Percentiles rank a stretch among this genome's conserved stretches.
These are phyloP conservation scores for Chalara sp. DNA, from an alignment of 2,329 filamentous ascomycete genomes.

Conservation along the genomic window DNA sequence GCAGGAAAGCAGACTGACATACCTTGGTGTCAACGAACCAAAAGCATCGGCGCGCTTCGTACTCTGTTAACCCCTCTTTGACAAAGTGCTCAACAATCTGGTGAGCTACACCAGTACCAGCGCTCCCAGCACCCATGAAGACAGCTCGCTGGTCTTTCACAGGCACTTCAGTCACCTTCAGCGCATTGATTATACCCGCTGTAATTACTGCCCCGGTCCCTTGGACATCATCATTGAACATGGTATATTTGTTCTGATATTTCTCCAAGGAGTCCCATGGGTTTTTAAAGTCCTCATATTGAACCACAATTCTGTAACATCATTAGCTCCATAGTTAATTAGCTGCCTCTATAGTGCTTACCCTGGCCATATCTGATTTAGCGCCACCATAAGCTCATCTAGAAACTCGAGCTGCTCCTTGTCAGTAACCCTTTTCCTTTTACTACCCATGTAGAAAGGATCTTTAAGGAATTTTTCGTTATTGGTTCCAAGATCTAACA, in stretches of 20 bases:
- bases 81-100: constrained; percentile 72
- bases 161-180: constrained; percentile 59
- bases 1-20: not conserved
- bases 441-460: constrained; percentile 71
- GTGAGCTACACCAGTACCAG: constrained; percentile 79
- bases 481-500: constrained; percentile 79
- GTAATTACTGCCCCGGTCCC: constrained; percentile 52
- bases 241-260: constrained; percentile 68
- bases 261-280: constrained; percentile 52
- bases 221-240: constrained; percentile 64
- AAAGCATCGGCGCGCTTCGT: constrained; percentile 62
- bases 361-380: constrained; percentile 63
- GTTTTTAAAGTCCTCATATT: constrained; percentile 72
- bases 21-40: constrained; percentile 62
- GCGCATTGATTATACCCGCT: constrained; percentile 69
- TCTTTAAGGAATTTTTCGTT: constrained; percentile 69
- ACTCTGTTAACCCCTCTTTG: constrained; percentile 59
- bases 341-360: constrained; percentile 52
- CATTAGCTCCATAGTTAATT: constrained; percentile 40
- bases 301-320: constrained; percentile 37
- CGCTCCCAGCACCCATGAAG: constrained; percentile 74
- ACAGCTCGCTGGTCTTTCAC: constrained; percentile 65
- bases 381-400: constrained; percentile 62
- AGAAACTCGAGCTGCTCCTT: constrained; percentile 70
- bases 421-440: constrained; percentile 59